Conservation (phyloP, 2,329 filamentous ascomycete species). For the Fusarium sublunatum region DNA sequence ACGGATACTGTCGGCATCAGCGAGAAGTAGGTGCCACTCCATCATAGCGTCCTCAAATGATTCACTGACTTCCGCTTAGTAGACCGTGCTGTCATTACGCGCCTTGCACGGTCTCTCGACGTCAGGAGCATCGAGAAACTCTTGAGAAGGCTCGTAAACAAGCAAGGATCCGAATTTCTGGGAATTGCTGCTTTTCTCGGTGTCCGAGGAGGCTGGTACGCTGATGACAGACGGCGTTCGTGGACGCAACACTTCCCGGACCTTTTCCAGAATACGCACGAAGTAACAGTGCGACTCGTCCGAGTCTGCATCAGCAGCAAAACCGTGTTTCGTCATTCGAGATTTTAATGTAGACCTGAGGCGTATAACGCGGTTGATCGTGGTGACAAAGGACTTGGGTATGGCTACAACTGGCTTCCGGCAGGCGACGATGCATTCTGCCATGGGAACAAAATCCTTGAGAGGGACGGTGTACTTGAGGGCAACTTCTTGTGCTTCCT, state of each 20-base stretch:
- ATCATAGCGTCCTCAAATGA: background rate
- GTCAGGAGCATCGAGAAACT: constrained; percentile 1
- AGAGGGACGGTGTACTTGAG: constrained; percentile 3
- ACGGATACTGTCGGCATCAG: background rate
- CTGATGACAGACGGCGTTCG: background rate
- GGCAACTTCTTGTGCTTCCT: background rate
- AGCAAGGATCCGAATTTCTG: background rate
- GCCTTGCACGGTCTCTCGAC: background rate
- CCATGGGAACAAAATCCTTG: constrained; percentile 10
- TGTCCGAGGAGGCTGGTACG: background rate
- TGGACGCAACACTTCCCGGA: background rate
- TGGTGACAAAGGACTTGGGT: background rate
- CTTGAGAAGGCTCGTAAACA: background rate
- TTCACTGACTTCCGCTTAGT: background rate
- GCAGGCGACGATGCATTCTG: background rate
- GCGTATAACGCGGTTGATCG: background rate
- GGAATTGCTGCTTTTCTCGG: too few relatives aligned
- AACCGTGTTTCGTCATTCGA: background rate
- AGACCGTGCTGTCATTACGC: background rate
- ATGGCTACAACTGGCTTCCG: background rate
- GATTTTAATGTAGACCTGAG: background rate
- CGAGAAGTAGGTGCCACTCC: background rate
- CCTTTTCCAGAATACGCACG: background rate
- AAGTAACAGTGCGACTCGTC: constrained; percentile 4
- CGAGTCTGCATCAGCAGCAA: background rate